phyloP scores from a whole-genome alignment of 768 basidiomycete species.

The Tricholomella constricta region DNA sequence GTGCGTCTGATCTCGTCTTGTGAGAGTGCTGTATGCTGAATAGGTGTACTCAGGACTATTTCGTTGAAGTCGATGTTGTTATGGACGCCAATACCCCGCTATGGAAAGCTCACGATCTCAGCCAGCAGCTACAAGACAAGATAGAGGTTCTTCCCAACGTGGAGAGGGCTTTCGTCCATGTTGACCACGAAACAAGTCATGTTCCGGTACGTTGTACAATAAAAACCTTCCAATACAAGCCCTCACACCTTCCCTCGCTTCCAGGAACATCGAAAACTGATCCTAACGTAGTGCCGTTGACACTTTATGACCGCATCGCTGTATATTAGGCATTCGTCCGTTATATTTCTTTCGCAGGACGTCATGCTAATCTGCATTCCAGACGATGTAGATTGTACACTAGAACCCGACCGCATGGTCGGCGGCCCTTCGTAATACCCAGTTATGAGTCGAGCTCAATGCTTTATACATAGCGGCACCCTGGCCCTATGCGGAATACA shows the following conservation, averaged over 20 bases:
- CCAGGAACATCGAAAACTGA: slow-evolving; percentile 53
- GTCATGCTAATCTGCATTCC: slow-evolving; percentile 1
- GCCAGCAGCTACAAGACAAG: slow-evolving; percentile 84
- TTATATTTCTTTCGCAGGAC: background rate
- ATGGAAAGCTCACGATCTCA: slow-evolving; percentile 85
- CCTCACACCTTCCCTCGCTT: background rate
- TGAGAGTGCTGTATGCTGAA: slow-evolving; percentile 5
- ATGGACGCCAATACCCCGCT: slow-evolving; percentile 88
- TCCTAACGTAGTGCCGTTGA: slow-evolving; percentile 2
- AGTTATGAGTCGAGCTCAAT: background rate
- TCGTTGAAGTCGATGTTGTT: slow-evolving; percentile 95
- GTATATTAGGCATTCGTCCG: slow-evolving; percentile 6
- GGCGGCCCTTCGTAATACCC: background rate
- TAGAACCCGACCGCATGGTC: background rate
- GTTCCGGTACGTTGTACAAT: slow-evolving; percentile 38
- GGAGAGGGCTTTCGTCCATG: slow-evolving; percentile 92
- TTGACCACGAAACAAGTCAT: slow-evolving; percentile 93
- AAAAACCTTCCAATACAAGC: background rate
- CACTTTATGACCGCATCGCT: background rate
- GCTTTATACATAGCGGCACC: background rate
- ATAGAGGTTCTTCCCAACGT: slow-evolving; percentile 89
- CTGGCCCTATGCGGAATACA: background rate
- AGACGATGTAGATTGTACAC: slow-evolving; percentile 7
- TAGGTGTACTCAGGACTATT: slow-evolving; percentile 61
- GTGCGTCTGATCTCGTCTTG: slow-evolving; percentile 37